Conservation (phyloP, 2,329 filamentous ascomycete genomes). For the Colletotrichum melonis region DNA sequence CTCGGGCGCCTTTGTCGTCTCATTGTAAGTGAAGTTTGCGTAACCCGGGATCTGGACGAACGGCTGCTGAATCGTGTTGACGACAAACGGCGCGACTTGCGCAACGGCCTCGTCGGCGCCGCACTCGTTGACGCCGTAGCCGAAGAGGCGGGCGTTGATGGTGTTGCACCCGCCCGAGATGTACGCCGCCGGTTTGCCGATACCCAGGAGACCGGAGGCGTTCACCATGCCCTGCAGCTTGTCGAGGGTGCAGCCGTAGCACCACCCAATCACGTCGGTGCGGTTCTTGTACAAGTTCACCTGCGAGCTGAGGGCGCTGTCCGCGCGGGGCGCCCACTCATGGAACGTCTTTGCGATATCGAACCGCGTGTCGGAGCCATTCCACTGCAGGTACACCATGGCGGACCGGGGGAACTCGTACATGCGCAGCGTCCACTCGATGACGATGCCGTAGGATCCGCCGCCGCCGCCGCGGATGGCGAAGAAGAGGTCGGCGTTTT, state of each 20-base stretch:
- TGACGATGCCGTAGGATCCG: slow-evolving; percentile 45
- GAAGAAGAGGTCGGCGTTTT: slow-evolving; percentile 43
- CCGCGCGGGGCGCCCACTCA: slow-evolving; percentile 33
- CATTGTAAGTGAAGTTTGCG: background rate
- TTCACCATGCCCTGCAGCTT: background rate
- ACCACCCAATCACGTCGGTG: background rate
- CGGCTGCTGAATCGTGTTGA: background rate
- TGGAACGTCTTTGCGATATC: slow-evolving; percentile 30
- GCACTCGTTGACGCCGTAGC: slow-evolving; percentile 27
- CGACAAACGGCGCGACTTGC: background rate
- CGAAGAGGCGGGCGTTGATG: slow-evolving; percentile 31
- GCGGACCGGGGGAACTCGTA: slow-evolving; percentile 32
- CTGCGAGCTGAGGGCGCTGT: slow-evolving; percentile 14
- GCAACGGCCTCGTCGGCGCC: slow-evolving; percentile 7
- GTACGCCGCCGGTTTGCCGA: slow-evolving; percentile 28
- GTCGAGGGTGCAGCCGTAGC: background rate
- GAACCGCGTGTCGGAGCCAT: slow-evolving; percentile 6
- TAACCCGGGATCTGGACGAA: background rate
- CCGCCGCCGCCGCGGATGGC: slow-evolving; percentile 44
- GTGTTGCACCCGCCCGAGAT: slow-evolving; percentile 32
- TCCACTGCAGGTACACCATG: slow-evolving; percentile 35
- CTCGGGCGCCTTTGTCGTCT: background rate
- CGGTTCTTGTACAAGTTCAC: background rate
- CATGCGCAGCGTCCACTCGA: slow-evolving; percentile 38
- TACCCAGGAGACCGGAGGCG: background rate